Base-by-base conservation (phyloP, 2,329 filamentous ascomycete genomes). In the Elsinoe arachidis region DNA sequence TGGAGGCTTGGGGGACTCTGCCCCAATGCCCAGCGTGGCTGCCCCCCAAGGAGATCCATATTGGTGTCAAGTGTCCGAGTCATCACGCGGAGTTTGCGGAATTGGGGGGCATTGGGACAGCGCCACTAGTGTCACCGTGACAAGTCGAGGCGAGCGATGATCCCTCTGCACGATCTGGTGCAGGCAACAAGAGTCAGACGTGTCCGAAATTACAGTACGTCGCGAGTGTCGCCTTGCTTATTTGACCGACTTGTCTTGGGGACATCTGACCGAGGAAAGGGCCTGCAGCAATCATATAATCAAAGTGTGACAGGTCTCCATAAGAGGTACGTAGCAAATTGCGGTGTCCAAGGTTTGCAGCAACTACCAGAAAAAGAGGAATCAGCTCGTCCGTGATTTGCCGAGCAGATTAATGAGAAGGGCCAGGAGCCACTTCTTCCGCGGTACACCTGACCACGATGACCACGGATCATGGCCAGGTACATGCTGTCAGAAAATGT, bases 381-480 rank as follows among this genome's bases (percentile, higher is more conserved):
- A 51, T 51, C 33, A 51, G 17, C 26, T 35, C 17, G 26, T 15
- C 46, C 46, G 46, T 51, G 46, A 51, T 51, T 35, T 51, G 46
- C 46, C 46, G 41, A 26, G 26, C 19, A 12, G 17, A 51, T 14
- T 26, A 6, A 30, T 23, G 34, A 34, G 46, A 3, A 30, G 43
- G 44, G 26, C 26, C n/a, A 33, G 37, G 37, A 37, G 23, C 23
- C 49, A n/a, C 30, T 33, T 6, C 15, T 53, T 53, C 49, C 49
- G 49, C 34, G 49, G 49, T 23, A 38, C 15, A 39, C 19, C 23
- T 53, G 49, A 26, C 49, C 41, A 46, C 11, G 5, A n/a, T n/a
- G 14, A 15, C 38, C 46, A 34, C 17, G 46, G 49, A 53, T 53
- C 49, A 53, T n/a, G 35, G 26, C 12, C 49, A 53, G 49, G 49